phyloP scores from a whole-genome alignment of 192 early-diverging fungal genomes.

The Cetraspora pellucida region DNA sequence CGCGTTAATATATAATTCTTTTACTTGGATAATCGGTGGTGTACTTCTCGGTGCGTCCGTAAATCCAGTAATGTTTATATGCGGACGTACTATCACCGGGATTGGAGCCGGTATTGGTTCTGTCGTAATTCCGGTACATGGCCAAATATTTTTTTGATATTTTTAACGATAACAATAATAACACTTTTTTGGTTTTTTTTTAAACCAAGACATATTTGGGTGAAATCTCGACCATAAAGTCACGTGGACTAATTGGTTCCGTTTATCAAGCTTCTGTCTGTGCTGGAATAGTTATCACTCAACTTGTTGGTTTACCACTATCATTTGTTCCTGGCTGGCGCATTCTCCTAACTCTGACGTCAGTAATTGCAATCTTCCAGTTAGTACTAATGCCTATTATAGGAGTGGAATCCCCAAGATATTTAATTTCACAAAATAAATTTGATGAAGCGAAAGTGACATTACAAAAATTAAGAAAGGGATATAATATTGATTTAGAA shows the following conservation, averaged over 20 bases:
- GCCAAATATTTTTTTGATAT: constrained; percentile 39
- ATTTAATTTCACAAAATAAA: constrained; percentile 65
- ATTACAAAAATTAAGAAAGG: constrained; percentile 57
- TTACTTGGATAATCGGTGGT: constrained; percentile 67
- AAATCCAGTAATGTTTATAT: constrained; percentile 62
- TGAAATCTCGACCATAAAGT: constrained; percentile 73
- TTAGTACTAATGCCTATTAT: constrained; percentile 60
- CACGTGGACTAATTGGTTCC: constrained; percentile 71
- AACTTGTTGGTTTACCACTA: constrained; percentile 64
- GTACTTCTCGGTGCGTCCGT: constrained; percentile 65
- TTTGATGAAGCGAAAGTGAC: constrained; percentile 58
- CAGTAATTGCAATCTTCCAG: constrained; percentile 62
- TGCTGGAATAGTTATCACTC: constrained; percentile 75
- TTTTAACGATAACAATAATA: neutral
- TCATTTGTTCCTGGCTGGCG: constrained; percentile 71
- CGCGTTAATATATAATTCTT: constrained; percentile 67
- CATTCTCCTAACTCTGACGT: constrained; percentile 64
- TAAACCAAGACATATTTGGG: constrained; percentile 72
- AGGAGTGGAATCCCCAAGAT: constrained; percentile 80
- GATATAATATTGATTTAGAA: constrained; percentile 60
- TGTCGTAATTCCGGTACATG: constrained; percentile 42
- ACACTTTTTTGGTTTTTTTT: no score
- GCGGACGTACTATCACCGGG: constrained; percentile 76
- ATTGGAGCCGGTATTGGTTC: constrained; percentile 72
- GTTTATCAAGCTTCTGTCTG: constrained; percentile 78